A percentile compares a stretch with the other conserved stretches of the same genome.
Conservation (phyloP, 768 basidiomycete species). For the Trametes cinnabarina region DNA sequence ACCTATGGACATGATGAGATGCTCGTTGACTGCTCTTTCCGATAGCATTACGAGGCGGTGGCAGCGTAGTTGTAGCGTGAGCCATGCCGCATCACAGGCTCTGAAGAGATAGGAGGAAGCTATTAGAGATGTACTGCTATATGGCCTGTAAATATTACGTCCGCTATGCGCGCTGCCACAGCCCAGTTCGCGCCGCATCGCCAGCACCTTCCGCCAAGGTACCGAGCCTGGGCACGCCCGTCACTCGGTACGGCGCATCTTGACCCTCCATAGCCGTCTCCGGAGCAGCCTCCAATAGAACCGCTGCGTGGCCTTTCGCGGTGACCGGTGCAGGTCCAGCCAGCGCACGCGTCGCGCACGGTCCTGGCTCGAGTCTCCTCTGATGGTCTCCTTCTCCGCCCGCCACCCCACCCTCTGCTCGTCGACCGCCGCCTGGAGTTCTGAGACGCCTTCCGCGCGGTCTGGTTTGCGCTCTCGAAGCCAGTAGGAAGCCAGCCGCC, state of each 20-base stretch:
- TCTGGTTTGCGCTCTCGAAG: constrained; percentile 45
- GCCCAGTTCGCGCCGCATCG: background rate
- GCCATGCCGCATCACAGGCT: background rate
- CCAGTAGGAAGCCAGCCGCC: constrained; percentile 57
- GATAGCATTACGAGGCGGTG: too few relatives aligned
- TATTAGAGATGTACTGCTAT: constrained; percentile 6
- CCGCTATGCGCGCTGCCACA: background rate
- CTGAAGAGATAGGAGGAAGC: background rate
- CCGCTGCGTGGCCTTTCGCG: constrained; percentile 7
- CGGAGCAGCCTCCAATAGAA: constrained; percentile 22
- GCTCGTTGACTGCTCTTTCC: too few relatives aligned
- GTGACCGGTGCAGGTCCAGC: constrained; percentile 4
- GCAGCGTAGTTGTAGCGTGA: background rate
- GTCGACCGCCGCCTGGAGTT: background rate
- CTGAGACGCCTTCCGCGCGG: constrained; percentile 8
- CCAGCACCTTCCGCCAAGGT: background rate
- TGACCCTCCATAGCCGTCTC: constrained; percentile 11
- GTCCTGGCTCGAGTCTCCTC: background rate
- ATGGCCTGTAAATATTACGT: constrained; percentile 17
- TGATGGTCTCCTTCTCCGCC: constrained; percentile 10
- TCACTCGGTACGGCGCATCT: constrained; percentile 9
- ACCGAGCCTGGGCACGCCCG: background rate
- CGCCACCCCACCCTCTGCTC: constrained; percentile 7
- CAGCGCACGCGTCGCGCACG: background rate
- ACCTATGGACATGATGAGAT: too few relatives aligned